Evolutionary conservation across 257 asterid species (phyloP).

Genomic region (Capsicum pubescens): DNA sequence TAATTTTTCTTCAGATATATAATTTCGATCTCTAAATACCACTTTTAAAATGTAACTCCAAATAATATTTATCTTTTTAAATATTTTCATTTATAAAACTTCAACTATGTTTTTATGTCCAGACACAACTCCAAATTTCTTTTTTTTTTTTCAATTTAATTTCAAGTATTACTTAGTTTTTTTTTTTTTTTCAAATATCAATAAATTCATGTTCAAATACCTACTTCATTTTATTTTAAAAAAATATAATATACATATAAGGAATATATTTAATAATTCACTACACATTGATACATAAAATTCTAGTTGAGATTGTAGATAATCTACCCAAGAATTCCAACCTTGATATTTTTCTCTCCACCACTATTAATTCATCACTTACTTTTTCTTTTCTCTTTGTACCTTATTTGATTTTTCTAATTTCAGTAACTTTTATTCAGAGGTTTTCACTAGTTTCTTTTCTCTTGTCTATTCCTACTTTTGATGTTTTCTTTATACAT

Average conservation of each 20-base stretch:
- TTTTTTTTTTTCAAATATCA: neutral
- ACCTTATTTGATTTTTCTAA: neutral
- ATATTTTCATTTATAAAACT: neutral
- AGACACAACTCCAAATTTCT: neutral
- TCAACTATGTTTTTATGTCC: neutral
- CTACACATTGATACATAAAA: neutral
- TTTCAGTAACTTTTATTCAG: neutral
- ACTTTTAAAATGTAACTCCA: neutral
- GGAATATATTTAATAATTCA: neutral
- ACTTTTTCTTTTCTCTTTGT: neutral
- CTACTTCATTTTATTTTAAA: neutral
- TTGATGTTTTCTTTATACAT: neutral
- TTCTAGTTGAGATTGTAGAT: neutral
- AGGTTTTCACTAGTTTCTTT: neutral
- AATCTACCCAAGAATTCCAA: neutral
- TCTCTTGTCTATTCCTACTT: neutral
- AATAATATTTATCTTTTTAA: neutral
- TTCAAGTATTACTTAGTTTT: neutral
- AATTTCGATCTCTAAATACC: neutral
- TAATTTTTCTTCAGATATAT: too few species aligned
- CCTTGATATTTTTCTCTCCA: neutral
- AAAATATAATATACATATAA: neutral
- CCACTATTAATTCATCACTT: neutral
- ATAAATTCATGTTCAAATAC: neutral
- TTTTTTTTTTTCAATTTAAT: neutral